Evolutionary conservation across 169 alveolate genomes (phyloP).

Genomic region (Cryptosporidium ubiquitum): DNA sequence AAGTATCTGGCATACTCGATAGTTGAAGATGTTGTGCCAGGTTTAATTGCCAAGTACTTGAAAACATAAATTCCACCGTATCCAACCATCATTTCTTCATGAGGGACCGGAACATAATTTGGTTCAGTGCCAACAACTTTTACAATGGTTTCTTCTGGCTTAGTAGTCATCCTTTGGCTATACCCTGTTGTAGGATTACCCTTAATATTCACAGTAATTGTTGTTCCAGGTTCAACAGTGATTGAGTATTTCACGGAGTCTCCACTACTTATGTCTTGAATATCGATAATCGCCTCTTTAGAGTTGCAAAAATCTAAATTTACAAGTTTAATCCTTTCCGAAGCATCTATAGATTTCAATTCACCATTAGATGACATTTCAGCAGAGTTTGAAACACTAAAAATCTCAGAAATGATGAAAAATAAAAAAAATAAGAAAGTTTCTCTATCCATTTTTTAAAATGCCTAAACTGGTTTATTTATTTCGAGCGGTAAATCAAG

Average conservation of each 20-base stretch:
- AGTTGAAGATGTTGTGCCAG: conserved; percentile 16
- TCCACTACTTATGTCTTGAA: not conserved
- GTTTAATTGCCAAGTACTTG: not conserved
- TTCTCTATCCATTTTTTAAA: not conserved
- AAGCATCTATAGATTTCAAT: not conserved
- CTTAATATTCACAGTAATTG: not conserved
- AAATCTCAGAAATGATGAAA: not conserved
- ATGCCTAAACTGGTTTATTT: not conserved
- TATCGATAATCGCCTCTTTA: not conserved
- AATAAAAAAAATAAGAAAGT: not conserved
- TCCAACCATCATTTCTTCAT: not conserved
- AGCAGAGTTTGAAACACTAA: not conserved
- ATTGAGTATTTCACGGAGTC: not conserved
- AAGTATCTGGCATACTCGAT: conserved; percentile 52
- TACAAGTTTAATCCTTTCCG: not conserved
- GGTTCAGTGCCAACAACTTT: not conserved
- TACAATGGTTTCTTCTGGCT: conserved; percentile 13
- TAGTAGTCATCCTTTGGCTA: not conserved
- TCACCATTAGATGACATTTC: not conserved
- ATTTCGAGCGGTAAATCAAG: not conserved
- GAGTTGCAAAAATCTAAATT: not conserved
- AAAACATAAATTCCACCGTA: conserved; percentile 16
- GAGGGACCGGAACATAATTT: conserved; percentile 3
- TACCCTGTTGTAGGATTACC: conserved; percentile 72
- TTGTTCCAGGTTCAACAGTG: not conserved